Percentiles rank a stretch among this genome's conserved stretches.
phyloP scores from a whole-genome alignment of 176 grass and related monocot species.

The Olyra latifolia region DNA sequence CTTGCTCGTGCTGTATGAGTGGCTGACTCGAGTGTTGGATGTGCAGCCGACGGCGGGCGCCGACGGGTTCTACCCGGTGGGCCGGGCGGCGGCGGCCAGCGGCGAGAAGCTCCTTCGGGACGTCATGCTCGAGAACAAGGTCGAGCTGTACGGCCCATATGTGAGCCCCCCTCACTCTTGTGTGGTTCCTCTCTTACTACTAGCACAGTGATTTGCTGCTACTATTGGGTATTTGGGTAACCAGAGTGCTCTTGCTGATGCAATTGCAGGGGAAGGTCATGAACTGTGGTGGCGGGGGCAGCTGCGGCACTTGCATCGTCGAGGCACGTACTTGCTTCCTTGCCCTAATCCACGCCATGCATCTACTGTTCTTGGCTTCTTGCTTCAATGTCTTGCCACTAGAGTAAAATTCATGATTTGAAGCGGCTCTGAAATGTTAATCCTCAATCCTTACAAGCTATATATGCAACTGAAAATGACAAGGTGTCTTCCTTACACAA shows the following conservation, averaged over 20 bases:
- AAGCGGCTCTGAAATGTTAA: neutral
- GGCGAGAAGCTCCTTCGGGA: conserved; percentile 89
- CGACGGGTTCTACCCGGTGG: conserved; percentile 66
- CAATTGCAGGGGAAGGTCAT: conserved; percentile 74
- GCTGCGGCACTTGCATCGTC: conserved; percentile 92
- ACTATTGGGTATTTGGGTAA: neutral
- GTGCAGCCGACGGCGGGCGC: conserved; percentile 62
- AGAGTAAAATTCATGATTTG: neutral
- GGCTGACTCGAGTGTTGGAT: neutral
- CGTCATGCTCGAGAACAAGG: conserved; percentile 82
- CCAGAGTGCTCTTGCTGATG: neutral
- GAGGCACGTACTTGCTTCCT: conserved; percentile 60
- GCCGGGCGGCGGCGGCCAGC: conserved; percentile 49
- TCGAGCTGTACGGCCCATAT: conserved; percentile 86
- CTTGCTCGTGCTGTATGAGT: neutral
- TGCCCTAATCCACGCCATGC: neutral
- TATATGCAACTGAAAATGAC: neutral
- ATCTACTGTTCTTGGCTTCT: neutral
- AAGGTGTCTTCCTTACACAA: neutral
- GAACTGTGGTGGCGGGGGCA: conserved; percentile 93
- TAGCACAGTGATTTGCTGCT: too few relatives aligned
- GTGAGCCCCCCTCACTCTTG: conserved; percentile 36
- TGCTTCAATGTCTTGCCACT: too few relatives aligned
- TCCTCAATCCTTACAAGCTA: too few relatives aligned
- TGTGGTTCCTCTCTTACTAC: too few relatives aligned